Base-by-base conservation (phyloP, 1,139 yeast genomes). In the Lizanozyma gosingica region DNA sequence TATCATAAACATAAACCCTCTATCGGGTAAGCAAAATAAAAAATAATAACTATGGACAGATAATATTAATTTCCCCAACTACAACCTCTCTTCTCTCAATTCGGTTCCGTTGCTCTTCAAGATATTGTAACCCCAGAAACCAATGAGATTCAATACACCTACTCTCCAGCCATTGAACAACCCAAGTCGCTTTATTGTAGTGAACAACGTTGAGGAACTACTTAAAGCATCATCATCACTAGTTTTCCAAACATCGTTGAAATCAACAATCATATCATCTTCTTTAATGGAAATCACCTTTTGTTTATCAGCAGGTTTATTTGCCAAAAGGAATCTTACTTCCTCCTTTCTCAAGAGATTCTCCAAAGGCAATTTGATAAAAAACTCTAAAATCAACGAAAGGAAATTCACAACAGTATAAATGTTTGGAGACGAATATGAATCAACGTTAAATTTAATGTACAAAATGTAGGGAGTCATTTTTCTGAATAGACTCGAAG, bases 151-250 rank as follows among this genome's bases (percentile, higher is more conserved):
- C 49, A 86, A 60, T 14, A 84, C 70, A 15, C 95, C 94, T 34
- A 87, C 80, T 57, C 88, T 75, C 97, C 97, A 92, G 37, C 97
- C 97, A 50, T 90, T 76, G 69, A 86, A 88, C 41, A 88, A 66
- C 1, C 71, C 70, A 42, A 65, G 51, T 34, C 47, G 66, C 56
- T 43, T 56, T 56, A 36, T 60, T 51, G 34, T 52, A 51, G 35
- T 22, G 29, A 11, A 14, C 16, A n/a, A 37, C 11, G 57, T n/a
- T 71, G 71, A 29, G 59, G 52, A 35, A 69, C 45, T 8, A 77
- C 59, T 43, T 65, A 65, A 65, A 76, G 74, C 17, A 76, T 45
- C 1, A 16, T 35, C 34, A 9, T 37, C 37, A 4, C 18, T 34
- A 35, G 16, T 38, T 15, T 45, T 49, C 55, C 57, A 58, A 8